phyloP scores from a whole-genome alignment of 1,284 basidiomycete genomes.

The Boletus sp. region DNA sequence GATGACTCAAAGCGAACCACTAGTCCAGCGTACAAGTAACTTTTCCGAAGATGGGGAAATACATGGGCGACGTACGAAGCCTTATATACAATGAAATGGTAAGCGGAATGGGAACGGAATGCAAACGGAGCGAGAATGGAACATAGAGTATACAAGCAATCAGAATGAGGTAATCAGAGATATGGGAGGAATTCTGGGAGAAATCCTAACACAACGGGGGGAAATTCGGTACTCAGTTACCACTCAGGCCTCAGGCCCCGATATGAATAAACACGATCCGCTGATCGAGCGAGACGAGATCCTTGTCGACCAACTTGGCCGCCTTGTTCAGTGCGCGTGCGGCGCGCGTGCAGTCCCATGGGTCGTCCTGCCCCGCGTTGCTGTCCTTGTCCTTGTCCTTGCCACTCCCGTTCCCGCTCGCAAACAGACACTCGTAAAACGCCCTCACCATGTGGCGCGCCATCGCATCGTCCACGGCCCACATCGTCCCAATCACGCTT shows the following conservation, averaged over 20 bases:
- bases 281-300: constrained; percentile 23
- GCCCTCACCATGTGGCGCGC: constrained; percentile 17
- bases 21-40: background rate
- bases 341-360: constrained; percentile 16
- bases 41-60: background rate
- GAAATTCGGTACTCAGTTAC: too few species aligned
- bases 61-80: background rate
- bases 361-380: background rate
- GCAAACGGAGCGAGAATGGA: too few species aligned
- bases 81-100: background rate
- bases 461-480: constrained; percentile 23
- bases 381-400: background rate
- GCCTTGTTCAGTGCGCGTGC: constrained; percentile 26
- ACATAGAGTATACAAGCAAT: too few species aligned
- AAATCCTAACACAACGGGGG: too few species aligned
- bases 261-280: constrained; percentile 31
- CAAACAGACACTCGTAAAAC: constrained; percentile 14
- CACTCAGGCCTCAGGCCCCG: constrained; percentile 14
- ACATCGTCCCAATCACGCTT: constrained; percentile 25
- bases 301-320: constrained; percentile 24
- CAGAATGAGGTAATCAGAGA: too few species aligned
- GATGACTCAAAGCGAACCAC: background rate
- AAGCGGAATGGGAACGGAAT: background rate
- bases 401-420: background rate
- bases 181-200: too few species aligned